Percentiles rank a stretch among this genome's conserved stretches.
Conservation (phyloP, 306 rosid genomes). For the Hylodesmum podocarpum region DNA sequence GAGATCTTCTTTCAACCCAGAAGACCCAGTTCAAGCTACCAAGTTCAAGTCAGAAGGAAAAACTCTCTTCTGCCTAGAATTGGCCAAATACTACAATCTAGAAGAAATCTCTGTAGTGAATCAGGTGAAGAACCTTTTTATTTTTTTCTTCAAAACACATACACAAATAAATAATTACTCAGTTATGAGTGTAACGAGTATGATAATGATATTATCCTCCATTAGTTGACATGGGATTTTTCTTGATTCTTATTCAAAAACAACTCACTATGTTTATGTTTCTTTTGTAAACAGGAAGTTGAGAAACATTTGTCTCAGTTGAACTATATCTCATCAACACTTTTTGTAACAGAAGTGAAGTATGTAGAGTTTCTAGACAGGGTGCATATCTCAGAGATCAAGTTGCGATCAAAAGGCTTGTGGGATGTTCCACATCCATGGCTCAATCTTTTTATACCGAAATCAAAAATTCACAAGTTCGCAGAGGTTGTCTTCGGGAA, state of each 20-base stretch:
- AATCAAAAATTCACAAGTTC: constrained; percentile 73
- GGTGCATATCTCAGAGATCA: constrained; percentile 84
- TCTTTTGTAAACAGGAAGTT: constrained; percentile 60
- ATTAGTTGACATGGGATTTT: no score
- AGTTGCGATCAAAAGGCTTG: constrained; percentile 81
- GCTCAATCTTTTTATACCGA: constrained; percentile 94
- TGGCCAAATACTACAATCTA: constrained; percentile 76
- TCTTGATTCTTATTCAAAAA: neutral
- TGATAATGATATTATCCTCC: no score
- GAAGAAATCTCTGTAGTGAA: constrained; percentile 39
- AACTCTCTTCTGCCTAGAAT: constrained; percentile 85
- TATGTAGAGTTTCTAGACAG: constrained; percentile 83
- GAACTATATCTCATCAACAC: constrained; percentile 76
- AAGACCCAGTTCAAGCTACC: constrained; percentile 87
- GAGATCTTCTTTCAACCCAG: constrained; percentile 87
- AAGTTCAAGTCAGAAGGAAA: constrained; percentile 87
- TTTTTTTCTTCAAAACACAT: neutral
- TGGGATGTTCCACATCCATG: constrained; percentile 99
- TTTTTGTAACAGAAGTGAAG: constrained; percentile 72
- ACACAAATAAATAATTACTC: neutral
- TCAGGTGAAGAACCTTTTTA: constrained; percentile 50
- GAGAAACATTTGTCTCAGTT: constrained; percentile 51
- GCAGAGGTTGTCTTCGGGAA: constrained; percentile 80
- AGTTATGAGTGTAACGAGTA: no score
- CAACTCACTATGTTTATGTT: constrained; percentile 3